Base-by-base conservation (phyloP, 495 filamentous ascomycete species). In the Penicillium lagena region DNA sequence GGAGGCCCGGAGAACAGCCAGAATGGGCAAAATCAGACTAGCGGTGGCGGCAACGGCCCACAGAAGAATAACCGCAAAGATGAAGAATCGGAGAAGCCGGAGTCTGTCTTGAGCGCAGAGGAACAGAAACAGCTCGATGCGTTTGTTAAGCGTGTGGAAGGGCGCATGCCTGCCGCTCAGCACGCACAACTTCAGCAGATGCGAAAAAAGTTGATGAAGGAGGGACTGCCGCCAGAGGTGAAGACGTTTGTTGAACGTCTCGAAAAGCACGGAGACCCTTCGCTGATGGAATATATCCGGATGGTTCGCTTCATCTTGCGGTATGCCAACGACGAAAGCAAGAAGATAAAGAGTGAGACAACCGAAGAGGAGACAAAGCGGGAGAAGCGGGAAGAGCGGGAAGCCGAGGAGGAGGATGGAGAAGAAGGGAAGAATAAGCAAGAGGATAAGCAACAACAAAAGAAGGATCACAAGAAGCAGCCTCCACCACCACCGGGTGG, bases 261-360 rank as follows among this genome's bases (percentile, higher is more conserved):
- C 27, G 41, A 54, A 17, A 49, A 59, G 31, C 55, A 64, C 44
- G 42, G 66, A 15, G 43, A 67, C 42, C 52, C 63, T 42, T 64
- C 70, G 10, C 54, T 71, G 45, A 64, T 68, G 57, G 62, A 70
- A 34, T 62, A 66, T 35, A 50, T 66, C 17, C 58, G 58, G 7
- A 56, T 71, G 47, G 52, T 54, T 33, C 59, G 50, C 4, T 65
- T 69, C 30, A 54, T 68, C 29, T 48, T 70, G 37, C 58, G 65
- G 12, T 64, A 75, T 38, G 49, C 67, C 39, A 52, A 66, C 37
- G 22, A 22, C 22, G 22, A 22, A 63, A 64, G 33, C 70, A 65
- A 13, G 75, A 71, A 8, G 65, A 69, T 5, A 78, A 78, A 55
- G 46, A 79, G 27, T 61, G 70, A 11, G 64, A 75, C 22, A 41